Evolutionary conservation across 768 basidiomycete species (phyloP), one percentile per base, ranked within the genome.

Genomic region (Suillus subaureus): DNA sequence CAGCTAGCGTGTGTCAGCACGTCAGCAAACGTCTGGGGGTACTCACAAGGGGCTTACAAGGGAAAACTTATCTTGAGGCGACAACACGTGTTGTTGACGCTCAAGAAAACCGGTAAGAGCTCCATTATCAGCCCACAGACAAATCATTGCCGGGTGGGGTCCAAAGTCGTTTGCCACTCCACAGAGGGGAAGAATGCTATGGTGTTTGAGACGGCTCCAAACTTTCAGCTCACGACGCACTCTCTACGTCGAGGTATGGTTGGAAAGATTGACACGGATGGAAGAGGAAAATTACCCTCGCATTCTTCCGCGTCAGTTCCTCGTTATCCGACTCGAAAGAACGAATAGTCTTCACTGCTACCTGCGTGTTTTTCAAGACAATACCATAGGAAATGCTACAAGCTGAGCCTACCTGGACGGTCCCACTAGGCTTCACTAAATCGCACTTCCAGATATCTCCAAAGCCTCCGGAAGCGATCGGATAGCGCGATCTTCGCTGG

Each of bases 371-470:
- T 15, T 12, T 64, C 42, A 60, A 21, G 4, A 39, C 16, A 31
- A 39, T 9, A 45, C 37, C 5, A 9, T 40, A 37, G 13, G 33
- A 37, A n/a, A 35, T 1, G 6, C n/a, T 15, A 13, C n/a, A 15
- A 33, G 55, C 12, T 37, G 35, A 37, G 6, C 55, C 9, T 52
- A 47, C 33, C 35, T 35, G 33, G 12, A 51, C 16, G 49, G n/a
- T 23, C 16, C 11, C 55, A 56, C n/a, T 15, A 12, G n/a, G 3
- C 13, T n/a, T 56, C 33, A 37, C 55, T 56, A 62, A 43, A 43
- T 66, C 67, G 6, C 74, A 76, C 60, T 75, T 66, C 74, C 74
- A 74, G 23, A 74, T 57, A 57, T 76, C 73, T 37, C 68, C 74
- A 35, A 67, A 74, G 15, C 11, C 47, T 6, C 73, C 73, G 2